Evolutionary conservation across 164 flowering plant species (phyloP).

Genomic region (Dillenia suffruticosa): DNA sequence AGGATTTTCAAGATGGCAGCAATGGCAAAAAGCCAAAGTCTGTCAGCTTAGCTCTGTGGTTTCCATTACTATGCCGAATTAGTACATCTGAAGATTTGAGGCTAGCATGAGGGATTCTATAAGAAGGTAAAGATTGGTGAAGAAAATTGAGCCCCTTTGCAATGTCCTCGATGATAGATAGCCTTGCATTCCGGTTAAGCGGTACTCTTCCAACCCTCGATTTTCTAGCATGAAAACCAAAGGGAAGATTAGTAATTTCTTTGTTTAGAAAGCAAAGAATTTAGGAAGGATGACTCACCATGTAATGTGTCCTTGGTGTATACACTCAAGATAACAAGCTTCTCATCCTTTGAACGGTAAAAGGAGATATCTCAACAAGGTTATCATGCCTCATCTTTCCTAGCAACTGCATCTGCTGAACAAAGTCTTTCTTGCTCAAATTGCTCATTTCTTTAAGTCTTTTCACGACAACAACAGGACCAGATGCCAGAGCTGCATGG

Average conservation of each 20-base stretch:
- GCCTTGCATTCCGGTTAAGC: conserved; percentile 39
- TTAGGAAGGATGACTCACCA: conserved; percentile 23
- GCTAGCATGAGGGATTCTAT: conserved; percentile 56
- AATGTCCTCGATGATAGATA: conserved; percentile 43
- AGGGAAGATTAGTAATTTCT: not conserved
- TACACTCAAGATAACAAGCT: conserved; percentile 49
- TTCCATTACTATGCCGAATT: conserved; percentile 13
- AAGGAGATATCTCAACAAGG: conserved; percentile 39
- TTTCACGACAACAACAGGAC: conserved; percentile 43
- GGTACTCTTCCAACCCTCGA: conserved; percentile 41
- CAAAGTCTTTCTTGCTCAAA: conserved; percentile 41
- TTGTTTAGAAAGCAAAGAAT: too few relatives aligned
- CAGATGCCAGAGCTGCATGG: conserved; percentile 45
- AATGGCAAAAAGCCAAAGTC: conserved; percentile 55
- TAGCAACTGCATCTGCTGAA: conserved; percentile 49
- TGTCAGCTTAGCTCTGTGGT: conserved; percentile 35
- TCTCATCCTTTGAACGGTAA: conserved; percentile 54
- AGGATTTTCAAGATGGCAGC: conserved; percentile 21
- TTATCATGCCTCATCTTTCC: conserved; percentile 55
- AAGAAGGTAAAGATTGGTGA: conserved; percentile 41
- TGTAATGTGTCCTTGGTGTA: conserved; percentile 46
- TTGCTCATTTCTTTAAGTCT: conserved; percentile 40
- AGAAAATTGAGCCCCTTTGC: conserved; percentile 53
- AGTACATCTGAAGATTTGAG: conserved; percentile 65
- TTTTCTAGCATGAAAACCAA: conserved; percentile 18